A percentile compares a stretch with the other conserved stretches of the same genome.
These are phyloP conservation scores for Grosmannia clavigera DNA, from an alignment of 2,329 filamentous ascomycete genomes.

Conservation along the genomic window DNA sequence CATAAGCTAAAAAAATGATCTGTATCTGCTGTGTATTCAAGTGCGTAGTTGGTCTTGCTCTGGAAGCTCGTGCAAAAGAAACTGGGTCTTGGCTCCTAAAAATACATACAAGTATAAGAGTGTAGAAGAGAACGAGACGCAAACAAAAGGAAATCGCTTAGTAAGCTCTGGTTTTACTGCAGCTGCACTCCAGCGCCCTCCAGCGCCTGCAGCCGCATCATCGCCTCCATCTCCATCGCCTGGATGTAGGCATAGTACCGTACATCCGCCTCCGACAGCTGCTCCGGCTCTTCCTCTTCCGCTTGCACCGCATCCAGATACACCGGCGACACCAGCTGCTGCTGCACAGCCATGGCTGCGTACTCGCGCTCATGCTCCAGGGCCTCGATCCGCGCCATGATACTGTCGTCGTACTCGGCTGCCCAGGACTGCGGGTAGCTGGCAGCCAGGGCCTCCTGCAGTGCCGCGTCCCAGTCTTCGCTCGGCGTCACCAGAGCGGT, in stretches of 20 bases:
- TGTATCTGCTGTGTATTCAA: neutral
- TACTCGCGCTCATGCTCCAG: slow-evolving; percentile 20
- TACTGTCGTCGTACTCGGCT: slow-evolving; percentile 4
- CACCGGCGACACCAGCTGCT: neutral
- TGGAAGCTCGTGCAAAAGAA: no score
- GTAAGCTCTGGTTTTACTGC: slow-evolving; percentile 5
- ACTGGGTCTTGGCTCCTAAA: no score
- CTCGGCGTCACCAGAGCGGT: neutral
- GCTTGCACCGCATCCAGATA: no score
- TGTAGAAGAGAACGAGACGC: neutral
- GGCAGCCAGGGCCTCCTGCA: slow-evolving; percentile 19
- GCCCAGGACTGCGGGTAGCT: slow-evolving; percentile 14
- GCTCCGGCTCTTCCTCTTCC: neutral
- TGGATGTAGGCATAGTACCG: slow-evolving; percentile 17
- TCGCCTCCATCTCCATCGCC: slow-evolving; percentile 15
- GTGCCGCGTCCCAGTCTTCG: slow-evolving; percentile 23
- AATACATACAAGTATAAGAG: neutral
- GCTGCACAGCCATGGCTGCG: slow-evolving; percentile 14
- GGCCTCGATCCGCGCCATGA: slow-evolving; percentile 20
- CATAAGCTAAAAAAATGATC: no score
- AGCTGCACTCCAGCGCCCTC: slow-evolving; percentile 13
- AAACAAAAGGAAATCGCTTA: neutral
- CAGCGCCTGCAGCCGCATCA: slow-evolving; percentile 11
- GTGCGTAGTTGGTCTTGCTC: neutral
- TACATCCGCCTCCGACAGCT: slow-evolving; percentile 8